phyloP scores from a whole-genome alignment of 2,329 filamentous ascomycete species.

The Aspergillus sp. region DNA sequence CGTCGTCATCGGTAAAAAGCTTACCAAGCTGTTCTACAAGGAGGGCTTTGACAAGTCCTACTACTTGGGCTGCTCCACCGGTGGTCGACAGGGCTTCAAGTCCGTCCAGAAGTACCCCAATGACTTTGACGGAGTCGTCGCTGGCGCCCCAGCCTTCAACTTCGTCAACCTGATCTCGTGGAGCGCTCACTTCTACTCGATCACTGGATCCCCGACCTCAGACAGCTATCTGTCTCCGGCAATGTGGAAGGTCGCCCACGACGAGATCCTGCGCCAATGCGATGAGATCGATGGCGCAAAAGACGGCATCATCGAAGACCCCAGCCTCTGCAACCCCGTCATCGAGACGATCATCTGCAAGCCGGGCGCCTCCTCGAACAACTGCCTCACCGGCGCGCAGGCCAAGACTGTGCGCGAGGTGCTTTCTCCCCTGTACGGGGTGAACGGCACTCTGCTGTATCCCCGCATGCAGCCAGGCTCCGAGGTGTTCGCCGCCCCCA shows the following conservation, averaged over 20 bases:
- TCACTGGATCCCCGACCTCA: slow-evolving; percentile 37
- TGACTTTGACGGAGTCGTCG: slow-evolving; percentile 58
- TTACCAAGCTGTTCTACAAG: slow-evolving; percentile 51
- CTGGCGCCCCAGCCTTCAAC: slow-evolving; percentile 48
- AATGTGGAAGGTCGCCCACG: slow-evolving; percentile 31
- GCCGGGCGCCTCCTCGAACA: slow-evolving; percentile 11
- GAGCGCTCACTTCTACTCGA: slow-evolving; percentile 42
- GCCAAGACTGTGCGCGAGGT: slow-evolving; percentile 27
- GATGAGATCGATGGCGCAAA: slow-evolving; percentile 30
- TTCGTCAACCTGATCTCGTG: slow-evolving; percentile 45
- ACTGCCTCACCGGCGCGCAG: slow-evolving; percentile 30
- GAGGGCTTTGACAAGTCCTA: slow-evolving; percentile 40
- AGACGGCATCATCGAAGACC: slow-evolving; percentile 39
- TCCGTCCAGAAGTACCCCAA: slow-evolving; percentile 53
- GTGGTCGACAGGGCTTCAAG: slow-evolving; percentile 58
- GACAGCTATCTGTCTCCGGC: slow-evolving; percentile 26
- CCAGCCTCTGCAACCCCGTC: slow-evolving; percentile 32
- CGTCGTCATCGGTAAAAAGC: slow-evolving; percentile 46
- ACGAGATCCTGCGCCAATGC: slow-evolving; percentile 36
- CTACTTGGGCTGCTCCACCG: slow-evolving; percentile 55
- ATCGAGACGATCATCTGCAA: slow-evolving; percentile 32
- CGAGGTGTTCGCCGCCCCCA: slow-evolving; percentile 22
- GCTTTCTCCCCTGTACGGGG: slow-evolving; percentile 31
- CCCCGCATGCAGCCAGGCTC: slow-evolving; percentile 37
- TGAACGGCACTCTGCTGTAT: slow-evolving; percentile 29